Percentiles rank a stretch among this genome's conserved stretches.
These are phyloP conservation scores for Collariella sp. DNA, from an alignment of 495 filamentous ascomycete species.

Conservation along the genomic window DNA sequence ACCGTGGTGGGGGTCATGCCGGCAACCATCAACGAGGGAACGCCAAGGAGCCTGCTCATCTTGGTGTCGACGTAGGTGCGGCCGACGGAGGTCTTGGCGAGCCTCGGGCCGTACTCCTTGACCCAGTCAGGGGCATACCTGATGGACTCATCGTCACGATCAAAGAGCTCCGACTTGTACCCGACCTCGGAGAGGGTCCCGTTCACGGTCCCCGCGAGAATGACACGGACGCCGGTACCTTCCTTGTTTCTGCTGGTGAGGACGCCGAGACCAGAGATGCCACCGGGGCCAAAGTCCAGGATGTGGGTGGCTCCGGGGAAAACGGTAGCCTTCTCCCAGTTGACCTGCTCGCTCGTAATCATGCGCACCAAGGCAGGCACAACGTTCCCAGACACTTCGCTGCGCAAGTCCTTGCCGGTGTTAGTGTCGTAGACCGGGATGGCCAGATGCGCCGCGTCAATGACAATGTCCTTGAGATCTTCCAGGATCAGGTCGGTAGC, in stretches of 20 bases:
- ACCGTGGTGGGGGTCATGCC: conserved; percentile 96
- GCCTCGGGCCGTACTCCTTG: conserved; percentile 81
- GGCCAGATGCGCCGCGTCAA: conserved; percentile 56
- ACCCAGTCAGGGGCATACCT: conserved; percentile 98
- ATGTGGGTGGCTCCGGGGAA: conserved; percentile 89
- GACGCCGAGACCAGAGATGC: conserved; percentile 92
- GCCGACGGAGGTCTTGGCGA: conserved; percentile 79
- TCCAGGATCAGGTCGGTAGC: conserved; percentile 73
- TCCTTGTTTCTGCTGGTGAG: conserved; percentile 97
- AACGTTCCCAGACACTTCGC: conserved; percentile 51
- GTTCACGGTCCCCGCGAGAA: conserved; percentile 83
- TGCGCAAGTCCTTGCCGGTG: conserved; percentile 70
- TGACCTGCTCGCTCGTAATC: conserved; percentile 84
- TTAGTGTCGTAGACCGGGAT: conserved; percentile 86
- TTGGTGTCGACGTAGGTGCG: conserved; percentile 92
- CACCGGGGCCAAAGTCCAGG: conserved; percentile 91
- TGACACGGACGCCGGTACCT: conserved; percentile 90
- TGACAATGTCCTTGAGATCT: conserved; percentile 73
- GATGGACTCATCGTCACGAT: conserved; percentile 86
- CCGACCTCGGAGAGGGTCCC: conserved; percentile 85
- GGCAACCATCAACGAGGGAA: conserved; percentile 87
- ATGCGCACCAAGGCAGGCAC: conserved; percentile 80
- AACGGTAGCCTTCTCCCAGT: conserved; percentile 89
- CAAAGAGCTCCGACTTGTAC: conserved; percentile 95
- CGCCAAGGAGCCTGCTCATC: conserved; percentile 86